Conservation (phyloP, 140 eudicot species). For the Bidens hawaiensis region DNA sequence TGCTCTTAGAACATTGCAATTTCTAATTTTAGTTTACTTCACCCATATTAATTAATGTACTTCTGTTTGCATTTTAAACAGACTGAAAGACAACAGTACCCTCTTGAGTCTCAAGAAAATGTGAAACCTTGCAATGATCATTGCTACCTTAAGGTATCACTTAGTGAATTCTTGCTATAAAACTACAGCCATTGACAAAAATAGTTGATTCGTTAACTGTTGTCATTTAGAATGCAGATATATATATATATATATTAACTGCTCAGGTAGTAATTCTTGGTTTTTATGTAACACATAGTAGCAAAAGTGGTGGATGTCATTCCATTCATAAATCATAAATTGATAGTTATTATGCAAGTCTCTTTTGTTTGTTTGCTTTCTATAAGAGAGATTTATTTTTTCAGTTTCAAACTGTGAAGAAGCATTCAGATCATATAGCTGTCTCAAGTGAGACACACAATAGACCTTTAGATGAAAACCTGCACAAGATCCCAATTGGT, state of each 20-base stretch:
- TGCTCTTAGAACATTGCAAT: constrained; percentile 11
- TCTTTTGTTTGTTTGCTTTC: constrained; percentile 4
- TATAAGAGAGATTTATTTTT: constrained; percentile 2
- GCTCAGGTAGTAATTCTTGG: background rate
- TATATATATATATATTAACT: background rate
- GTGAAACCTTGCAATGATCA: constrained; percentile 73
- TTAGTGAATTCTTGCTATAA: constrained; percentile 4
- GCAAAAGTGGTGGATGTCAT: constrained; percentile 2
- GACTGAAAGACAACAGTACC: constrained; percentile 60
- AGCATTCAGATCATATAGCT: constrained; percentile 29
- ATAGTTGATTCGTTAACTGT: background rate
- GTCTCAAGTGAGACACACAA: constrained; percentile 20
- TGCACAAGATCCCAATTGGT: constrained; percentile 14
- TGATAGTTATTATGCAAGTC: background rate
- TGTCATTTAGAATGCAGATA: background rate
- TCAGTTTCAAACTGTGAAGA: constrained; percentile 39
- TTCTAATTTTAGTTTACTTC: constrained; percentile 13
- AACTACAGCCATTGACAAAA: background rate
- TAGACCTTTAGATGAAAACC: constrained; percentile 30
- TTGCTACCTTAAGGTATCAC: constrained; percentile 69
- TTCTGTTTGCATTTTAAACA: constrained; percentile 33
- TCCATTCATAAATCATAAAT: background rate
- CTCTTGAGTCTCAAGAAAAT: constrained; percentile 63
- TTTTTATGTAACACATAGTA: background rate
- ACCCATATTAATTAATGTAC: constrained; percentile 18